Conservation (phyloP, 140 eudicot species). For the Anethum foeniculum region DNA sequence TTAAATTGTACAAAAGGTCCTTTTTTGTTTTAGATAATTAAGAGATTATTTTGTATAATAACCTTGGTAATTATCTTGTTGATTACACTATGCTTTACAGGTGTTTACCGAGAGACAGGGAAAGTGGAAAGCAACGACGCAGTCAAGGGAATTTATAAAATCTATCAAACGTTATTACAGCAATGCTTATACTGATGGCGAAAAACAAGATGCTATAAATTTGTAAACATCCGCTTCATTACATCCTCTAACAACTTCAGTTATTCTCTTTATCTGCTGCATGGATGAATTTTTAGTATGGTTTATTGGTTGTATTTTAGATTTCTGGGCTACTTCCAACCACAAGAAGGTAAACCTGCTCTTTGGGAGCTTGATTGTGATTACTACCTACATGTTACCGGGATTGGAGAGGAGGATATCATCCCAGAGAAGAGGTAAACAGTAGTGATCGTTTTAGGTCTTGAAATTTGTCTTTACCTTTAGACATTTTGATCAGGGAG, state of each 20-base stretch:
- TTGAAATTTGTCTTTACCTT: background rate
- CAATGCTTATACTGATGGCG: conserved; percentile 96
- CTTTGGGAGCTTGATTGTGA: conserved; percentile 99
- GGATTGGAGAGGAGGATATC: conserved; percentile 80
- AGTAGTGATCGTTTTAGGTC: background rate
- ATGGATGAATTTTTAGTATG: background rate
- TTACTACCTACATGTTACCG: conserved; percentile 92
- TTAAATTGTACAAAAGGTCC: background rate
- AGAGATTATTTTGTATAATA: background rate
- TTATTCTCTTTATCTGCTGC: background rate
- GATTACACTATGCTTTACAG: conserved; percentile 24
- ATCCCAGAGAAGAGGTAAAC: conserved; percentile 56
- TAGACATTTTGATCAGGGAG: background rate
- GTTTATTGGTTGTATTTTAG: conserved; percentile 27
- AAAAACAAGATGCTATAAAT: conserved; percentile 98
- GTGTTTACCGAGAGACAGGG: conserved; percentile 94
- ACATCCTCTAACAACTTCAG: conserved; percentile 9
- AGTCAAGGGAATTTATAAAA: conserved; percentile 84
- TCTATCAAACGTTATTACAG: conserved; percentile 91
- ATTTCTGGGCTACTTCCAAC: conserved; percentile 89
- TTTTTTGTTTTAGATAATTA: background rate
- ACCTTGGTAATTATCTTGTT: background rate
- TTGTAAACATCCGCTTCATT: conserved; percentile 33
- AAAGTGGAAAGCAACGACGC: conserved; percentile 98
- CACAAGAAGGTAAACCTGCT: conserved; percentile 97